These are phyloP conservation scores for Smallanthus sonchifolius DNA, from an alignment of 129 eudicot species.

Conservation along the genomic window DNA sequence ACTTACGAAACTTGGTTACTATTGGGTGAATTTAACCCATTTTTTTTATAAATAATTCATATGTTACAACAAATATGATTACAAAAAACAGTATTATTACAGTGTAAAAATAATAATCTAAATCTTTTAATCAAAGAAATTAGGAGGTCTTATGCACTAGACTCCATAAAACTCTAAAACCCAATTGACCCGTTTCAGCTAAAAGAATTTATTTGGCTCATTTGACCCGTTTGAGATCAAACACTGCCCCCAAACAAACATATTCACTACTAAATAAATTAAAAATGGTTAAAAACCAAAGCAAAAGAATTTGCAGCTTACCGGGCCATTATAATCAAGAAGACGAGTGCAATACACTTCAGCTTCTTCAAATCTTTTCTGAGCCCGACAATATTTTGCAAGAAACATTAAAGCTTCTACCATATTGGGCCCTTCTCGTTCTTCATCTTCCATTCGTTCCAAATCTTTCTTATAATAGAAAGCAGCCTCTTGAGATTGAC, in stretches of 20 bases:
- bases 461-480: constrained; percentile 80
- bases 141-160: background rate
- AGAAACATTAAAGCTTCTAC: constrained; percentile 79
- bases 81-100: background rate
- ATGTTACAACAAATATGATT: background rate
- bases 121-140: background rate
- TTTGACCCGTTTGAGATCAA: background rate
- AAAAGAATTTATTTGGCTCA: background rate
- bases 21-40: too few species aligned
- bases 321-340: constrained; percentile 90
- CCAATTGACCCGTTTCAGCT: background rate
- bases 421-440: constrained; percentile 87
- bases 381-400: constrained; percentile 47
- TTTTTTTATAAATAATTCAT: background rate
- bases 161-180: background rate
- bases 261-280: background rate
- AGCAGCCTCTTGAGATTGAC: constrained; percentile 68
- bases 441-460: constrained; percentile 93
- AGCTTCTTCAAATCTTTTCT: constrained; percentile 76
- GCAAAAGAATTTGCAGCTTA: constrained; percentile 33
- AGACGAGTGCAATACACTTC: constrained; percentile 86
- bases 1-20: too few species aligned
- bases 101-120: background rate
- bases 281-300: background rate
- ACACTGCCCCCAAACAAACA: background rate